Evolutionary conservation across 768 basidiomycete genomes (phyloP).

Genomic region (Pisolithus marmoratus): DNA sequence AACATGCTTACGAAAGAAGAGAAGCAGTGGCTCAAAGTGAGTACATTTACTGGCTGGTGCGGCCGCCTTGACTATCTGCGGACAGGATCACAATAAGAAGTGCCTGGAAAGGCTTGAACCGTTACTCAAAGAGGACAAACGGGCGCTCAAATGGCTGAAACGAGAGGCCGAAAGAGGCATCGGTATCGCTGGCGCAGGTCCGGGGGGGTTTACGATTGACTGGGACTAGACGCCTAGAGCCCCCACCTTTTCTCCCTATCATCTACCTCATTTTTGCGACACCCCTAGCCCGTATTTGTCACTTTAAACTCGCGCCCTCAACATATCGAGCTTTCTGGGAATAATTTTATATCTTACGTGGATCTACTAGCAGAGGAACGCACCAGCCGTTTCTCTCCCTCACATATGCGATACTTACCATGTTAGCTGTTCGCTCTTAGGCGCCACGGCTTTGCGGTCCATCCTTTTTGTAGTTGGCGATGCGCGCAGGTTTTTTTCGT

Average conservation of each 20-base stretch:
- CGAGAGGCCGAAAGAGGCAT: conserved; percentile 72
- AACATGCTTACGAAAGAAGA: conserved; percentile 81
- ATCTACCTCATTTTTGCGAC: not conserved
- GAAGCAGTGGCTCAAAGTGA: conserved; percentile 77
- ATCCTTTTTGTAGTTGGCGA: not conserved
- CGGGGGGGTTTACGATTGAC: conserved; percentile 71
- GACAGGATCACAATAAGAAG: conserved; percentile 75
- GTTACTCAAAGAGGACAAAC: conserved; percentile 68
- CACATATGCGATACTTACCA: not conserved
- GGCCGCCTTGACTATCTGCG: conserved; percentile 1
- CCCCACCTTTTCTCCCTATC: not conserved
- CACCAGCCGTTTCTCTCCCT: not conserved
- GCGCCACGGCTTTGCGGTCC: not conserved
- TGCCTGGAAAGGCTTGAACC: conserved; percentile 64
- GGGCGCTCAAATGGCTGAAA: conserved; percentile 75
- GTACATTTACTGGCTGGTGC: conserved; percentile 4
- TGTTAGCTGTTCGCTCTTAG: not conserved
- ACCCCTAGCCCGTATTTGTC: not conserved
- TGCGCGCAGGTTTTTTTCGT: not conserved
- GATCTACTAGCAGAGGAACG: not conserved
- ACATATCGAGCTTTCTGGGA: too few relatives aligned
- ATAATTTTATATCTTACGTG: not conserved
- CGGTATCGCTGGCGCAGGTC: conserved; percentile 56
- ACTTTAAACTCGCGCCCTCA: not conserved
- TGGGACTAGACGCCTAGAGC: conserved; percentile 48